These are phyloP conservation scores for Penicillium odoratum DNA, from an alignment of 495 filamentous ascomycete species.

Conservation along the genomic window DNA sequence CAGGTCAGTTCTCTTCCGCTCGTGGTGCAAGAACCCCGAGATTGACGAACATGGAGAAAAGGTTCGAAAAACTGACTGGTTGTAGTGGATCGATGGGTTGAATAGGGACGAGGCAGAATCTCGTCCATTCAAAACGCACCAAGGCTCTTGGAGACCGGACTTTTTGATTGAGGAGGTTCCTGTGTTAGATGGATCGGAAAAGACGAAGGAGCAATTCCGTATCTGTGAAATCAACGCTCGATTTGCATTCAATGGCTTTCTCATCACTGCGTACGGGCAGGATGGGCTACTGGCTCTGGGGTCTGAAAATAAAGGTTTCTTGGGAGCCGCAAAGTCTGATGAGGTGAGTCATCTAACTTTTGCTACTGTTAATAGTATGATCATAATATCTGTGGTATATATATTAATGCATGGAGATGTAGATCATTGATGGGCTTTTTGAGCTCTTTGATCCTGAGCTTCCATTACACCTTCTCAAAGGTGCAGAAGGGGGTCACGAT, in stretches of 20 bases:
- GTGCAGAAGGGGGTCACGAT: conserved; percentile 33
- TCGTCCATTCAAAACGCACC: conserved; percentile 9
- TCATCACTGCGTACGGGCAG: conserved; percentile 25
- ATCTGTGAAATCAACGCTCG: conserved; percentile 51
- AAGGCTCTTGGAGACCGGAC: conserved; percentile 46
- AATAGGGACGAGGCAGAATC: not conserved
- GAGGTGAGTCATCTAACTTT: conserved; percentile 11
- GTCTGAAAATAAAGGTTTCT: conserved; percentile 4
- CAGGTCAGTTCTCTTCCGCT: conserved; percentile 1
- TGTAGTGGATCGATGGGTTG: conserved; percentile 10
- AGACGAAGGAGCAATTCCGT: conserved; percentile 21
- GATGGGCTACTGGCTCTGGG: conserved; percentile 14
- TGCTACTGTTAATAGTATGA: no score
- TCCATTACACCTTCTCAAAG: conserved; percentile 38
- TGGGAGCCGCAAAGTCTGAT: conserved; percentile 9
- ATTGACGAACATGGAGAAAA: no score
- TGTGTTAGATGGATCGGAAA: not conserved
- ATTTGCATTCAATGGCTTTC: conserved; percentile 42
- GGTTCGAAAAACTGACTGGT: no score
- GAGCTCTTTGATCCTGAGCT: conserved; percentile 23
- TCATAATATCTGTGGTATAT: no score
- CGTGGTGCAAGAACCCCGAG: no score
- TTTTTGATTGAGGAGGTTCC: conserved; percentile 33
- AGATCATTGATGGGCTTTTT: conserved; percentile 22
- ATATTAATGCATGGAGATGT: no score